These are phyloP conservation scores for Hypoxylon intermedium DNA, from an alignment of 495 filamentous ascomycete species.

Conservation along the genomic window DNA sequence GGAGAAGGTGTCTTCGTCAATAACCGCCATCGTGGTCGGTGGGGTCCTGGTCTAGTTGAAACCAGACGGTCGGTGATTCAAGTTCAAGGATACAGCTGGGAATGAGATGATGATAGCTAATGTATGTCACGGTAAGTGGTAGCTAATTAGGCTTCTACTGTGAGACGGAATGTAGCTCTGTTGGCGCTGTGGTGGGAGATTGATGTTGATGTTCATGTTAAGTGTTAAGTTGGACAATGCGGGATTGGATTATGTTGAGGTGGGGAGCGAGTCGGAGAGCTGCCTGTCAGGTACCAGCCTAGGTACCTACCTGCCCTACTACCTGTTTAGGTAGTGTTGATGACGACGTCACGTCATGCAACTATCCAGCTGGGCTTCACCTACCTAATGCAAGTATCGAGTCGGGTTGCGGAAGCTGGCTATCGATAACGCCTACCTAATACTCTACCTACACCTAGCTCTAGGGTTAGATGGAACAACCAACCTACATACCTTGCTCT, in stretches of 20 bases:
- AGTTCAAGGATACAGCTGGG: constrained; percentile 6
- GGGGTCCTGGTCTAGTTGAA: constrained; percentile 21
- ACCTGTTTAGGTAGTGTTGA: too few species aligned
- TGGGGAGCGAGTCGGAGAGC: constrained; percentile 16
- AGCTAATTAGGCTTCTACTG: not conserved
- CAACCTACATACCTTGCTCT: too few species aligned
- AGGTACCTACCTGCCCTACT: too few species aligned
- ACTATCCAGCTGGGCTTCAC: too few species aligned
- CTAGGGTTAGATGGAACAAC: too few species aligned
- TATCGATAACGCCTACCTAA: too few species aligned
- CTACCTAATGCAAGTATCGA: too few species aligned
- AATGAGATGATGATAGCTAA: constrained; percentile 1
- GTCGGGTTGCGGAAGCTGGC: too few species aligned
- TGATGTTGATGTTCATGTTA: not conserved
- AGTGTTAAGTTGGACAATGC: constrained; percentile 9
- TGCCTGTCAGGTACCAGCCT: constrained; percentile 10
- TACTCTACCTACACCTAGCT: too few species aligned
- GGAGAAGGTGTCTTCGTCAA: constrained; percentile 60
- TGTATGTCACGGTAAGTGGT: not conserved
- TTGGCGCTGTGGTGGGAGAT: constrained; percentile 1
- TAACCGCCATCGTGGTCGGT: constrained; percentile 51
- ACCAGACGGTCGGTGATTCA: constrained; percentile 12
- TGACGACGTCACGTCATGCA: constrained; percentile 30
- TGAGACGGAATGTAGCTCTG: not conserved
- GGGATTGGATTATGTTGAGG: constrained; percentile 19